Conservation (phyloP, 306 rosid species). For the Mimosa bimucronata region DNA sequence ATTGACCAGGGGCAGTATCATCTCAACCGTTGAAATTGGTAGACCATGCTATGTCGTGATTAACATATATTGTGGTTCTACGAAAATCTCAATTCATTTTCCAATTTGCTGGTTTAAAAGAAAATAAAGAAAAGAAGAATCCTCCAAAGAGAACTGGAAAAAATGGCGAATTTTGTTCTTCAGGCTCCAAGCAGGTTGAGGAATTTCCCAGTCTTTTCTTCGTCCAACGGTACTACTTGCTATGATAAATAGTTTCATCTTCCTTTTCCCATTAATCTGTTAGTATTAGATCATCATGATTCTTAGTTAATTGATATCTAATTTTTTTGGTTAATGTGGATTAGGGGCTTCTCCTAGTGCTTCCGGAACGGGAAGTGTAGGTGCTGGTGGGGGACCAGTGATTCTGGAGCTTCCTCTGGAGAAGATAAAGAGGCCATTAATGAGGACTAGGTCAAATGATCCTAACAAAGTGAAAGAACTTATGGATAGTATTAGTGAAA, state of each 20-base stretch:
- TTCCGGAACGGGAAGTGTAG: slow-evolving; percentile 52
- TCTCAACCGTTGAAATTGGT: slow-evolving; percentile 48
- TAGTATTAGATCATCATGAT: not conserved
- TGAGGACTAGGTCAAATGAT: slow-evolving; percentile 89
- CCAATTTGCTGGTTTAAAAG: not conserved
- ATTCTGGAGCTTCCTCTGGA: slow-evolving; percentile 89
- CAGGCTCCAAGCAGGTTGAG: slow-evolving; percentile 63
- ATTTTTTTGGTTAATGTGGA: not conserved
- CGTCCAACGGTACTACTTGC: slow-evolving; percentile 62
- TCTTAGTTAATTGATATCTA: not conserved
- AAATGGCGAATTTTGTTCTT: slow-evolving; percentile 75
- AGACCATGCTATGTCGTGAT: slow-evolving; percentile 32
- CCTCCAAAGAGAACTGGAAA: not conserved
- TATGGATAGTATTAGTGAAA: slow-evolving; percentile 82
- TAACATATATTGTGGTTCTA: slow-evolving; percentile 16
- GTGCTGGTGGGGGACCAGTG: slow-evolving; percentile 78
- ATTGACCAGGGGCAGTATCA: no score
- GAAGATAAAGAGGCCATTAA: slow-evolving; percentile 86
- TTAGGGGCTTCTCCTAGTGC: slow-evolving; percentile 65
- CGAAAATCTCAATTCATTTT: not conserved
- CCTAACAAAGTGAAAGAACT: slow-evolving; percentile 73
- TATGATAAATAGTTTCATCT: not conserved
- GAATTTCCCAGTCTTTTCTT: slow-evolving; percentile 69
- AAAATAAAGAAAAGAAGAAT: not conserved
- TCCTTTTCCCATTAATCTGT: not conserved